Percentiles rank a stretch among this genome's conserved stretches.
Evolutionary conservation across 2,329 filamentous ascomycete species (phyloP).

Genomic region (Pseudohalonectria lignicola): DNA sequence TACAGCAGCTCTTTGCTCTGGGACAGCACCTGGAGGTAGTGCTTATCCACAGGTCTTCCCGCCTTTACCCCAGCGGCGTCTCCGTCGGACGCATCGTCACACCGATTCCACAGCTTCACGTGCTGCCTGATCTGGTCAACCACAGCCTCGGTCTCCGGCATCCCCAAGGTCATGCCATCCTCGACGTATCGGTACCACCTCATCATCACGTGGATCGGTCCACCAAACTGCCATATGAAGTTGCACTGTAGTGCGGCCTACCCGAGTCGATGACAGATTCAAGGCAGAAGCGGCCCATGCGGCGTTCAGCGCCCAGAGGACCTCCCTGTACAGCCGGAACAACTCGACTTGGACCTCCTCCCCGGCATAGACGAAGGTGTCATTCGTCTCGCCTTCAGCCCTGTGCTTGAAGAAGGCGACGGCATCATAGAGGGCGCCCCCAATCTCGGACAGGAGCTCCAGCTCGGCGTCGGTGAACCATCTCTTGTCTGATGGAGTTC

Average conservation of each 20-base stretch:
- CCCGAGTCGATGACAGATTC: no score
- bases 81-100: no score
- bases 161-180: slow-evolving; percentile 17
- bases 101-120: slow-evolving; percentile 21
- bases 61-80: no score
- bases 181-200: slow-evolving; percentile 21
- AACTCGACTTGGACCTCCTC: slow-evolving; percentile 11
- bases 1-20: no score
- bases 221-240: slow-evolving; percentile 18
- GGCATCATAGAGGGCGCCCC: slow-evolving; percentile 17
- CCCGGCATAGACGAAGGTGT: slow-evolving; percentile 18
- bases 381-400: slow-evolving; percentile 20
- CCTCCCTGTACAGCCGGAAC: slow-evolving; percentile 14
- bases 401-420: slow-evolving; percentile 21
- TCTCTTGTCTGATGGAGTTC: slow-evolving; percentile 12
- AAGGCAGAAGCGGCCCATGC: no score
- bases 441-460: slow-evolving; percentile 13
- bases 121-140: slow-evolving; percentile 12
- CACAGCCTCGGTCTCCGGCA: slow-evolving; percentile 12
- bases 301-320: slow-evolving; percentile 20
- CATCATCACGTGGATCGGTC: slow-evolving; percentile 21
- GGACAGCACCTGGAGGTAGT: no score
- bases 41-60: no score
- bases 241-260: slow-evolving; percentile 10
- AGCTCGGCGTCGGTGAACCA: slow-evolving; percentile 13